phyloP scores from a whole-genome alignment of 2,329 filamentous ascomycete species.

The Tolypocladium endophyticum region DNA sequence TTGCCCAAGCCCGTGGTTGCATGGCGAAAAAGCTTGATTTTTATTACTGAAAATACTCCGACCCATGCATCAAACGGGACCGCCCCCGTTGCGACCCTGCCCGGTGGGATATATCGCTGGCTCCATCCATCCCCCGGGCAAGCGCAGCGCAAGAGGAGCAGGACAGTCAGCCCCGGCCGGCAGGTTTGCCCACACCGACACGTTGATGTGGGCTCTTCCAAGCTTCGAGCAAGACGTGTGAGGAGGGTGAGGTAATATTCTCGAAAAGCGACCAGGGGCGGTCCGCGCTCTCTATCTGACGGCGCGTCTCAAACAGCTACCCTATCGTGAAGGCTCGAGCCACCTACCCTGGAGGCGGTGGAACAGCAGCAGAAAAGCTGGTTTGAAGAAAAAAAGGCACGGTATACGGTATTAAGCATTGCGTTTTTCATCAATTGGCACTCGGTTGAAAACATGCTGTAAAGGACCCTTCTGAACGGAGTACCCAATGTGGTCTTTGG shows the following conservation, averaged over 20 bases:
- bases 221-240: not conserved
- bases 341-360: not conserved
- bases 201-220: not conserved
- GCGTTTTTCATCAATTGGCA: not conserved
- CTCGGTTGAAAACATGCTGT: no score
- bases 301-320: not conserved
- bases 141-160: not conserved
- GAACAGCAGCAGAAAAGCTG: no score
- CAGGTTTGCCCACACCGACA: no score
- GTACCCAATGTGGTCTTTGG: not conserved
- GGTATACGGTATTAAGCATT: no score
- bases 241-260: not conserved
- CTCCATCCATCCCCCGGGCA: not conserved
- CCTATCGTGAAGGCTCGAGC: no score
- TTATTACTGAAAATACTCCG: not conserved
- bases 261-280: not conserved
- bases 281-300: not conserved
- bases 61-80: not conserved
- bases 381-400: no score
- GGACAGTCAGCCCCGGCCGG: not conserved
- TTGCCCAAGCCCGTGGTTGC: not conserved
- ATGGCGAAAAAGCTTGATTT: not conserved
- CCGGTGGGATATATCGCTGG: no score
- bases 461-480: not conserved
- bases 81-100: not conserved